Evolutionary conservation across 2,329 filamentous ascomycete species (phyloP).

Genomic region (Aurifilum marmelostoma): DNA sequence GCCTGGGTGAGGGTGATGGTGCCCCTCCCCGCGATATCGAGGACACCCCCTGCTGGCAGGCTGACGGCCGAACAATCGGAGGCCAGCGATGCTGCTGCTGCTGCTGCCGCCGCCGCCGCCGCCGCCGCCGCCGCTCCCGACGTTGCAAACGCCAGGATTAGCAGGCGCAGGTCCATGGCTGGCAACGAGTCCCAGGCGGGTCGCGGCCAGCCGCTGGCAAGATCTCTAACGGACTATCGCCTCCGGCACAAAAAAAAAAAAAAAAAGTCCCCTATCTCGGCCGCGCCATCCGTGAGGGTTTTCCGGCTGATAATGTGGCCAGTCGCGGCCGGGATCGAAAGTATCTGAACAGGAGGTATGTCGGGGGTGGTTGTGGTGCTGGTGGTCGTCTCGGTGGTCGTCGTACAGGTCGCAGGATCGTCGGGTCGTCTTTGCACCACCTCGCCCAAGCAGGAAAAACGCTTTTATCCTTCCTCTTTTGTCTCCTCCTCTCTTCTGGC

Average conservation of each 20-base stretch:
- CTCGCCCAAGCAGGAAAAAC: background rate
- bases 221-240: conserved; percentile 19
- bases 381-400: conserved; percentile 9
- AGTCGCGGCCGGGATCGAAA: background rate
- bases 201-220: conserved; percentile 35
- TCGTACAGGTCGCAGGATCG: background rate
- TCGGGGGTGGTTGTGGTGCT: background rate
- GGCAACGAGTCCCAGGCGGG: conserved; percentile 28
- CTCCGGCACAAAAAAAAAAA: conserved; percentile 12
- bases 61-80: conserved; percentile 35
- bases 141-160: conserved; percentile 31
- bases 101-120: conserved; percentile 21
- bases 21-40: conserved; percentile 55
- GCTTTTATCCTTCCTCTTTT: too few relatives aligned
- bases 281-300: conserved; percentile 26
- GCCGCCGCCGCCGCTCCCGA: conserved; percentile 28
- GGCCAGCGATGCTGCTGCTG: conserved; percentile 19
- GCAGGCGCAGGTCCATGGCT: conserved; percentile 35
- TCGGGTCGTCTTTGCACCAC: background rate
- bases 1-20: conserved; percentile 62
- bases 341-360: background rate
- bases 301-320: background rate
- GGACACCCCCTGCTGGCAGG: conserved; percentile 49
- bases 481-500: too few relatives aligned
- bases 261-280: conserved; percentile 14